Evolutionary conservation across 208 protist species (phyloP), one percentile per base, ranked within the genome.

Genomic region (Leishmania arabica): DNA sequence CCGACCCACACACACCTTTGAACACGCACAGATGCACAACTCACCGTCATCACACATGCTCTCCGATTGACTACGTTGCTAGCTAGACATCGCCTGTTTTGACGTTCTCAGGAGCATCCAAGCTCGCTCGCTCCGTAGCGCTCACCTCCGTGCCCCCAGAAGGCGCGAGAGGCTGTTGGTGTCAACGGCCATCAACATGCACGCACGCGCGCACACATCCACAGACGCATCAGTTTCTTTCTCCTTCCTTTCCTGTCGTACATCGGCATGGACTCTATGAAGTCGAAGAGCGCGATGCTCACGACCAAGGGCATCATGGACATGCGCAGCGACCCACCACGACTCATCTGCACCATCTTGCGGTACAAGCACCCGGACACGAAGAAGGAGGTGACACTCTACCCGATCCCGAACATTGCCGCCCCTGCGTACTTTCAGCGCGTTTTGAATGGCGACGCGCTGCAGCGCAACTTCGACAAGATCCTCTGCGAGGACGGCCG

Each of bases 221-320:
- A 49, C 54, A 21, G 9, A 47, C 54, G 27, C 31, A 40, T 60
- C n/a, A 37, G 51, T 0, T 27, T 56, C n/a, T 37, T 66, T 60
- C 0, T 5, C 37, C 34, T 60, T 1, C 15, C 37, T 51, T 31
- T 53, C 68, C 7, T 72, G 42, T 31, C 2, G 24, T 19, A 19
- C 40, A n/a, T 27, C 13, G 31, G 3, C 17, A 95, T 95, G 91
- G 84, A 91, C 75, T 82, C 78, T 27, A 82, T 95, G 3, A 93
- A 91, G 81, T 64, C 85, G 8, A 93, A 91, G 83, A 87, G 89
- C 56, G 92, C 90, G 40, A 92, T 94, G 91, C 82, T 93, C 45
- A 94, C 95, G 91, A 94, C 90, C 11, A 95, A 91, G 79, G 94
- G 94, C 78, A 93, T 97, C 80, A 92, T 97, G 89, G 91, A 97